Conservation (phyloP, 345 rosid species). For the Orychophragmus violaceus region DNA sequence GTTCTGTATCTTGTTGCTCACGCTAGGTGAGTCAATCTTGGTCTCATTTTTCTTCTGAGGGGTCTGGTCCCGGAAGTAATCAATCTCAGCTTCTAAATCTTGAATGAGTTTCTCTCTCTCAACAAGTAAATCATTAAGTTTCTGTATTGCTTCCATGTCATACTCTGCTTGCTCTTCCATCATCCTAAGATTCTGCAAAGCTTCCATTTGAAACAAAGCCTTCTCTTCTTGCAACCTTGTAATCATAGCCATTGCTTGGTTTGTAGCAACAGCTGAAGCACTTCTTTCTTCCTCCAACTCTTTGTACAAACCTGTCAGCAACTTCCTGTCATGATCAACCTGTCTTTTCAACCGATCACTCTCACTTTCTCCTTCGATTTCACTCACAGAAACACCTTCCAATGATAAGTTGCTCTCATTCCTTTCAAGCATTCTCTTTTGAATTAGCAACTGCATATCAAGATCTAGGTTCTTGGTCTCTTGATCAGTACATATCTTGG, state of each 20-base stretch:
- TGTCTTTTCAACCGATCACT: conserved; percentile 76
- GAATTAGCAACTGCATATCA: conserved; percentile 57
- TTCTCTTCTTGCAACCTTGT: conserved; percentile 95
- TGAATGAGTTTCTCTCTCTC: conserved; percentile 81
- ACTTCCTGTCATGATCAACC: conserved; percentile 68
- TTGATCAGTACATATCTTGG: conserved; percentile 47
- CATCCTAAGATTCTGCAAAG: conserved; percentile 81
- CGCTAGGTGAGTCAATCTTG: background rate
- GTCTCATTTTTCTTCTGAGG: conserved; percentile 22
- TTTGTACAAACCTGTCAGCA: conserved; percentile 51
- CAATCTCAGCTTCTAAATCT: conserved; percentile 82
- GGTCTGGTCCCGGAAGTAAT: conserved; percentile 48
- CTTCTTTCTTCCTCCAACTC: conserved; percentile 96
- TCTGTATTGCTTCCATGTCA: conserved; percentile 88
- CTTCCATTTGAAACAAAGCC: conserved; percentile 87
- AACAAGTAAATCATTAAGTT: conserved; percentile 63
- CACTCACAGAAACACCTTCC: conserved; percentile 72
- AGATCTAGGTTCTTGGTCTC: conserved; percentile 39
- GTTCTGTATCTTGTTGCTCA: conserved; percentile 24
- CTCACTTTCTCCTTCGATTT: conserved; percentile 81
- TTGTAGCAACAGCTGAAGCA: conserved; percentile 76
- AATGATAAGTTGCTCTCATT: conserved; percentile 80
- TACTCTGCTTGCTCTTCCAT: conserved; percentile 88
- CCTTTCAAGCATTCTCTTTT: conserved; percentile 69
- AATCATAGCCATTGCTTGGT: conserved; percentile 99